Base-by-base conservation (phyloP, 163 green algal species). In the Scenedesmus sp. region DNA sequence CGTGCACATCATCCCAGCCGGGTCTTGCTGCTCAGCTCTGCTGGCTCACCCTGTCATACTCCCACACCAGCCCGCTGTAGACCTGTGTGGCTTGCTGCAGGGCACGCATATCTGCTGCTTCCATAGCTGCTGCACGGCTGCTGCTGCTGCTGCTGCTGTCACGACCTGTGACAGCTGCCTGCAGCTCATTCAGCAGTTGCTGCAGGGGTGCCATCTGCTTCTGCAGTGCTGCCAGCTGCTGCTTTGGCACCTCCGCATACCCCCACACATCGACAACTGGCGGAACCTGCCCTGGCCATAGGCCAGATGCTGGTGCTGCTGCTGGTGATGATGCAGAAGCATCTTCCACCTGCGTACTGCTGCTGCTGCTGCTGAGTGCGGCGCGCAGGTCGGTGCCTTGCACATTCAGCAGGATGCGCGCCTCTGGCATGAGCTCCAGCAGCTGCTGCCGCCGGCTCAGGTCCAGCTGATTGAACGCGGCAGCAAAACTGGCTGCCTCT, bases 261-360 rank as follows among this genome's bases (percentile, higher is more conserved):
- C 40, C 79, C 61, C 79, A 91, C 16, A 91, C 91, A 89, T 93
- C 91, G 18, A 93, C 72, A 0, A 93, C 81, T 18, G 51, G 20
- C 6, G 81, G 86, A 20, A 82, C 91, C 56, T 85, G 43, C 4
- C 92, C 80, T 7, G 89, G 89, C 89, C 89, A 92, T 12, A 40
- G 10, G 26, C 30, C 87, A 56, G n/a, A 49, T 70, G 20, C 42
- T 53, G 20, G 59, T 84, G 83, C 65, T 72, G 79, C 53, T 33
- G 26, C 40, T 78, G 83, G 1, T 85, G 26, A 20, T 61, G 80
- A 46, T 24, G 37, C 44, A 1, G 37, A 24, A 37, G 80, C 80
- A 46, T 59, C 80, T 24, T 24, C 44, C 16, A 20, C 73, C 35
- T 82, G 18, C 15, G 33, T 18, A 82, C 35, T 49, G 22, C 42